Percentiles rank a stretch among this genome's conserved stretches.
Conservation (phyloP, 306 rosid genomes). For the Lathyrus tuberosus region DNA sequence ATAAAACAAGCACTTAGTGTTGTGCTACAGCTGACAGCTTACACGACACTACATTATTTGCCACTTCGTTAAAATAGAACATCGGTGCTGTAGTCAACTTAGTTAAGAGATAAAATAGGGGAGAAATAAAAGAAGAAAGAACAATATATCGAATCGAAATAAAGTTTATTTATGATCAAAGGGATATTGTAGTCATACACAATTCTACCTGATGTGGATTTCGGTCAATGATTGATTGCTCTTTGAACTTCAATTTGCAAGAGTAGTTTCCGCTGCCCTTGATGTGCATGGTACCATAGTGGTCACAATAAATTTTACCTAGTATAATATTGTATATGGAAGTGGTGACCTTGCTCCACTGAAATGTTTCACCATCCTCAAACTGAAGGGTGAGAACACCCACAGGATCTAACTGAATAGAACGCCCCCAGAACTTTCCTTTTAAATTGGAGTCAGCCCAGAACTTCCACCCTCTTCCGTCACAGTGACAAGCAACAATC, state of each 20-base stretch:
- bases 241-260: slow-evolving; percentile 98
- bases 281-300: slow-evolving; percentile 98
- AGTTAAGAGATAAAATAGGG: slow-evolving; percentile 4
- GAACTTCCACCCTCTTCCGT: slow-evolving; percentile 91
- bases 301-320: slow-evolving; percentile 95
- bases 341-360: slow-evolving; percentile 99
- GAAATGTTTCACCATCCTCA: slow-evolving; percentile 88
- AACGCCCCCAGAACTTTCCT: slow-evolving; percentile 98
- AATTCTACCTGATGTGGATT: slow-evolving; percentile 91
- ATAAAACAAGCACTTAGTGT: not conserved
- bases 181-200: slow-evolving; percentile 8
- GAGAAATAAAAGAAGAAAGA: not conserved
- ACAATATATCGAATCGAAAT: not conserved
- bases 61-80: slow-evolving; percentile 3
- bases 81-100: not conserved
- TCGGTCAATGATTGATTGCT: slow-evolving; percentile 94
- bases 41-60: slow-evolving; percentile 11
- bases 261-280: slow-evolving; percentile 91
- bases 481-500: slow-evolving; percentile 98
- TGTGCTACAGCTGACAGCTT: slow-evolving; percentile 8
- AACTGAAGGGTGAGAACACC: slow-evolving; percentile 91
- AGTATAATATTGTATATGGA: slow-evolving; percentile 94
- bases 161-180: slow-evolving; percentile 11
- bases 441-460: slow-evolving; percentile 98
- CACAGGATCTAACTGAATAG: slow-evolving; percentile 96